Conservation (phyloP, 805 yeast genomes). For the Suhomyces pyralidae region DNA sequence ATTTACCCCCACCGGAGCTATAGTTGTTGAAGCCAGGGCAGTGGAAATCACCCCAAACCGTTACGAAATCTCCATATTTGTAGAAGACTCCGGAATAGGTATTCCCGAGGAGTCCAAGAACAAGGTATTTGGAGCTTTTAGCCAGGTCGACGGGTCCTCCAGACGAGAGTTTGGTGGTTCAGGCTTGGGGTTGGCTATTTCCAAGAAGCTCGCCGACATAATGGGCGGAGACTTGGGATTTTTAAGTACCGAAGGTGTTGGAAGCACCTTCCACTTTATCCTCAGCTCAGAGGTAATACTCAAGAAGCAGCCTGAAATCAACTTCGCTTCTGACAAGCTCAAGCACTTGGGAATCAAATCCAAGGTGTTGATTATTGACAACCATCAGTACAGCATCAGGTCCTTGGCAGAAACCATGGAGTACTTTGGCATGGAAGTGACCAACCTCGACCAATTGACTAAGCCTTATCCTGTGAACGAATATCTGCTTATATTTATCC, state of each 20-base stretch:
- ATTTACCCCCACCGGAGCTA: conserved; percentile 44
- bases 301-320: conserved; percentile 17
- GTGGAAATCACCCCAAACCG: conserved; percentile 26
- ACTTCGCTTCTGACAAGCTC: conserved; percentile 9
- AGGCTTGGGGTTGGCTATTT: conserved; percentile 49
- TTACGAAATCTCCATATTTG: conserved; percentile 38
- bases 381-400: conserved; percentile 26
- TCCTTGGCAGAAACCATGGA: conserved; percentile 33
- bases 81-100: conserved; percentile 54
- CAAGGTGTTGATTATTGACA: conserved; percentile 31
- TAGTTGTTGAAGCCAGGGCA: conserved; percentile 35
- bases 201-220: conserved; percentile 45
- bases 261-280: conserved; percentile 44
- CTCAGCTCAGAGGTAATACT: conserved; percentile 29
- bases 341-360: conserved; percentile 10
- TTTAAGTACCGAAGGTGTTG: conserved; percentile 45
- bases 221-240: conserved; percentile 49
- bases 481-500: conserved; percentile 20
- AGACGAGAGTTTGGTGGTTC: conserved; percentile 52
- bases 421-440: conserved; percentile 32
- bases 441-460: conserved; percentile 14
- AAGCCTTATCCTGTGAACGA: conserved; percentile 10
- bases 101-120: conserved; percentile 43
- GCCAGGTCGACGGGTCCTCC: conserved; percentile 56
- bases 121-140: conserved; percentile 50